Evolutionary conservation across 75 land plant genomes (phyloP).

Genomic region (Pinus tabuliformis): DNA sequence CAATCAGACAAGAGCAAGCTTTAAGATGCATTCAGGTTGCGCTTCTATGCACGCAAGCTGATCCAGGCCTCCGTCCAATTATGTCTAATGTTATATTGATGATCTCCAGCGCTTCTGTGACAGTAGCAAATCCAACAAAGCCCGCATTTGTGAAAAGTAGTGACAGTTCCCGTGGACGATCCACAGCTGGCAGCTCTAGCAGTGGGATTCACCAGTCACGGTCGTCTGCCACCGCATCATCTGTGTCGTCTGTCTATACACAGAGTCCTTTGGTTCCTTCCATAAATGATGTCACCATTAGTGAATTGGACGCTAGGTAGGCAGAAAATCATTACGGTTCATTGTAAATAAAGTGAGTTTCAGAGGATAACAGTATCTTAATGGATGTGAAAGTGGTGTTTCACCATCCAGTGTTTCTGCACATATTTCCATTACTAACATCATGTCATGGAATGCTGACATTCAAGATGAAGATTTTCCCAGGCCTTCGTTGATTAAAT

Average conservation of each 20-base stretch:
- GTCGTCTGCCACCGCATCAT: neutral
- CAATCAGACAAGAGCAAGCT: conserved; percentile 1
- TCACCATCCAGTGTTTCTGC: too few species aligned
- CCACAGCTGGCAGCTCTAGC: too few species aligned
- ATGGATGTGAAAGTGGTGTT: too few species aligned
- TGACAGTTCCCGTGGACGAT: too few species aligned
- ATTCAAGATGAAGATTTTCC: too few species aligned
- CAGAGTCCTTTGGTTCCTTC: neutral
- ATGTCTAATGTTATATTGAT: conserved; percentile 24
- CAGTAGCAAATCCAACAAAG: conserved; percentile 1
- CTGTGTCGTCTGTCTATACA: neutral
- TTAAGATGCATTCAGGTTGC: conserved; percentile 23
- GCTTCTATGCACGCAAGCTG: conserved; percentile 23
- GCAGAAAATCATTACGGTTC: too few species aligned
- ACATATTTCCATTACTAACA: too few species aligned
- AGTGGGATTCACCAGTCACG: neutral
- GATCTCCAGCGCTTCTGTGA: conserved; percentile 17
- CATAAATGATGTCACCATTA: neutral
- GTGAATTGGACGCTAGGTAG: neutral
- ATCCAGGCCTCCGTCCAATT: conserved; percentile 11
- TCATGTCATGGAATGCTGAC: too few species aligned
- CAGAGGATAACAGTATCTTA: too few species aligned
- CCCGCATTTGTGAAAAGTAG: conserved; percentile 4
- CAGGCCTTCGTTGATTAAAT: too few species aligned
- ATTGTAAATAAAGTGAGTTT: too few species aligned